These are phyloP conservation scores for Pseudoscleropodium purum DNA, from an alignment of 225 moss, liverwort and hornwort genomes.

Conservation along the genomic window DNA sequence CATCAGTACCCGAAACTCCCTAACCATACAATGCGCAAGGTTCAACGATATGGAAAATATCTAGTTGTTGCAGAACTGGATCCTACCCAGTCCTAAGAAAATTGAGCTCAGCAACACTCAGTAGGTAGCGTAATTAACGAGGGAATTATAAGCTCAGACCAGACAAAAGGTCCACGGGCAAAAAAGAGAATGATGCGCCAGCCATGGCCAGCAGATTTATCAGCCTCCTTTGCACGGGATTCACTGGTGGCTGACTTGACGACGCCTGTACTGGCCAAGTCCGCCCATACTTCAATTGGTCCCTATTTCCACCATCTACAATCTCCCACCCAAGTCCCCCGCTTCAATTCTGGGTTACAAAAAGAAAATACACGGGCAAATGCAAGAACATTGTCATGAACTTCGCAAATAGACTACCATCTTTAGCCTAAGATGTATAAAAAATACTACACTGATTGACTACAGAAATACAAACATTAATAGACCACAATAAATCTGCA, in stretches of 20 bases:
- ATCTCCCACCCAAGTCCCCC: slow-evolving; percentile 16
- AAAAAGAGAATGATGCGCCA: slow-evolving; percentile 38
- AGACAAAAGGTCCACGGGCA: slow-evolving; percentile 40
- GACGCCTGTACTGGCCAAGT: slow-evolving; percentile 23
- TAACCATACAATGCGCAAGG: background rate
- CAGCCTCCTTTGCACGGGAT: slow-evolving; percentile 50
- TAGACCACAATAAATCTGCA: background rate
- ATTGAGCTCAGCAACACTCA: background rate
- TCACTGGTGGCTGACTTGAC: slow-evolving; percentile 30
- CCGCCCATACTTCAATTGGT: background rate
- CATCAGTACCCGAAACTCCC: background rate
- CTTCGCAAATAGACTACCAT: background rate
- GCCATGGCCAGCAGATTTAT: slow-evolving; percentile 46
- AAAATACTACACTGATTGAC: background rate
- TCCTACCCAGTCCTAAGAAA: background rate
- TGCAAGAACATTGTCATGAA: slow-evolving; percentile 2
- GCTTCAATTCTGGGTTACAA: slow-evolving; percentile 5
- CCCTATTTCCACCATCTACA: slow-evolving; percentile 48
- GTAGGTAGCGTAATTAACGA: background rate
- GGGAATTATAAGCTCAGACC: slow-evolving; percentile 13
- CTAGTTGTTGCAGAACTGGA: background rate
- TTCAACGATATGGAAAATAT: background rate
- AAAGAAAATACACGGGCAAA: background rate
- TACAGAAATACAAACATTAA: background rate
- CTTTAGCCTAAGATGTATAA: background rate